Evolutionary conservation across 805 yeast genomes (phyloP).

Genomic region (Saturnispora sanitii): DNA sequence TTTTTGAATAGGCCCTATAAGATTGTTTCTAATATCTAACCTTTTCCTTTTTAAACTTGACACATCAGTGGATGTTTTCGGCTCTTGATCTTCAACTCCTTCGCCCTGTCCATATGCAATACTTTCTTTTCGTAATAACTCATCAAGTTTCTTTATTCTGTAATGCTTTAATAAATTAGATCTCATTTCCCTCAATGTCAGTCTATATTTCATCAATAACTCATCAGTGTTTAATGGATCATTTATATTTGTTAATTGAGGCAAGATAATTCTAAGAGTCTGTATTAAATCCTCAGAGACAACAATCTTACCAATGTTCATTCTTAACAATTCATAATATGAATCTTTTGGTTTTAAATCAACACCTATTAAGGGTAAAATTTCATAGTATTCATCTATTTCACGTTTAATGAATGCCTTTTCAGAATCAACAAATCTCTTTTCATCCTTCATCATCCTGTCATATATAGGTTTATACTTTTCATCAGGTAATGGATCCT

Average conservation of each 20-base stretch:
- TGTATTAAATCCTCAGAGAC: conserved; percentile 9
- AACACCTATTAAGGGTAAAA: conserved; percentile 29
- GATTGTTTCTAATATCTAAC: conserved; percentile 14
- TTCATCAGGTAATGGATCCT: conserved; percentile 40
- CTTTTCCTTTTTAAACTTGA: conserved; percentile 1
- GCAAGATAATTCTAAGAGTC: conserved; percentile 9
- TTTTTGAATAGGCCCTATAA: conserved; percentile 30
- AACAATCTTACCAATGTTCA: conserved; percentile 9
- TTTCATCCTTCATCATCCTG: conserved; percentile 56
- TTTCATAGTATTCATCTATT: conserved; percentile 43
- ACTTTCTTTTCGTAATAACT: conserved; percentile 19
- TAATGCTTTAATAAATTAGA: conserved; percentile 30
- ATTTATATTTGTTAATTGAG: conserved; percentile 36
- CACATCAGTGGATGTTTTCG: background rate
- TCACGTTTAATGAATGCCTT: conserved; percentile 43
- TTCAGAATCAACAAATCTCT: conserved; percentile 46
- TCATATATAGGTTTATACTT: conserved; percentile 40
- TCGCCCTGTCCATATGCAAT: background rate
- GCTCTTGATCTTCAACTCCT: conserved; percentile 5
- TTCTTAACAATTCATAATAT: conserved; percentile 5
- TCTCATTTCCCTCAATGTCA: conserved; percentile 41
- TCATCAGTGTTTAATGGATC: conserved; percentile 42
- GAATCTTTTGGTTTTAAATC: conserved; percentile 12
- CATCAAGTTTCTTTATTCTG: conserved; percentile 30
- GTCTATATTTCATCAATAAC: conserved; percentile 36